Conservation (phyloP, 345 rosid genomes). For the Microcos paniculata region DNA sequence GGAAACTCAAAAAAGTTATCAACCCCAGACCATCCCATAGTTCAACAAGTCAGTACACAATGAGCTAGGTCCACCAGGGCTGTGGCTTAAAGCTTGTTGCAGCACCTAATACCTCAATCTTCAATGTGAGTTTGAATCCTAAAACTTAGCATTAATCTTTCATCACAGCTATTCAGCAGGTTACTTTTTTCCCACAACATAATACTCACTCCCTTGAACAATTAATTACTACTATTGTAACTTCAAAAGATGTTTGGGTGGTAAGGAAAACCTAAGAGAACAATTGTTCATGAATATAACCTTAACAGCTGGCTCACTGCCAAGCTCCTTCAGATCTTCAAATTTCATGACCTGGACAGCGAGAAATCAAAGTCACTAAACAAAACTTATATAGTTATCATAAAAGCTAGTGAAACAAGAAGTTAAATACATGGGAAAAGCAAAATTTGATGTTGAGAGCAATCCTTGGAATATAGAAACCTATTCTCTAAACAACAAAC, state of each 20-base stretch:
- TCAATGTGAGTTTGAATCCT: not conserved
- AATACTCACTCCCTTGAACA: not conserved
- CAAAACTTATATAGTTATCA: constrained; percentile 9
- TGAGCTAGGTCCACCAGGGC: not conserved
- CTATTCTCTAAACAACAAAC: too few species aligned
- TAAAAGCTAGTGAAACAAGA: not conserved
- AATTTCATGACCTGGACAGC: constrained; percentile 85
- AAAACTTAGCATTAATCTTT: not conserved
- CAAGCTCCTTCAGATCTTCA: constrained; percentile 90
- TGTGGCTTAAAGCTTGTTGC: not conserved
- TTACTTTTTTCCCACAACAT: not conserved
- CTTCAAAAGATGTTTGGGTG: not conserved
- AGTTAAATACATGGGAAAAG: not conserved
- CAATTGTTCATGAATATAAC: constrained; percentile 18
- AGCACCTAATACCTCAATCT: not conserved
- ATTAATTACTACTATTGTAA: not conserved
- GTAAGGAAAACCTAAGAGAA: not conserved
- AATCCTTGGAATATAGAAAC: too few species aligned
- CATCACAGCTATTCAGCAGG: not conserved
- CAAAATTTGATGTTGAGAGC: too few species aligned
- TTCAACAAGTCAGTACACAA: not conserved
- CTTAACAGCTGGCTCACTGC: constrained; percentile 87
- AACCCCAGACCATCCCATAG: not conserved
- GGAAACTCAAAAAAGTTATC: too few species aligned
- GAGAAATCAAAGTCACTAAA: not conserved